These are phyloP conservation scores for Prunus armeniaca DNA, from an alignment of 306 rosid genomes.

Conservation along the genomic window DNA sequence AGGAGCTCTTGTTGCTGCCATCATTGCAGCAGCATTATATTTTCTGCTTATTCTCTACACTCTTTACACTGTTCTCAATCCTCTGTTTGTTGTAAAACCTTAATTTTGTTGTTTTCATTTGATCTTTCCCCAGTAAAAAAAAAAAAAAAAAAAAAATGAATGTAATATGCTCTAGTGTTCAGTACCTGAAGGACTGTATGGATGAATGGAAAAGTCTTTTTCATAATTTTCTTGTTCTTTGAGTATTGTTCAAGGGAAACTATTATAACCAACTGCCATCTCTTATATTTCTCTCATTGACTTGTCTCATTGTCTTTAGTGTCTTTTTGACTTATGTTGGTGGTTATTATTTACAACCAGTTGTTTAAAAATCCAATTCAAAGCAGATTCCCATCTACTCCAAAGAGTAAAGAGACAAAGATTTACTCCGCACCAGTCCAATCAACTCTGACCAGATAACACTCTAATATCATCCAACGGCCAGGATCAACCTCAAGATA, in stretches of 20 bases:
- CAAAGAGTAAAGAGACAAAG: no score
- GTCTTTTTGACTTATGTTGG: no score
- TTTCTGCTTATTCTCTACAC: constrained; percentile 24
- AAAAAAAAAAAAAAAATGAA: no score
- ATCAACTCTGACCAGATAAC: not conserved
- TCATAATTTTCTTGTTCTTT: not conserved
- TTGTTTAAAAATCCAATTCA: no score
- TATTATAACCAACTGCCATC: not conserved
- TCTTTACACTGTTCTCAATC: constrained; percentile 10
- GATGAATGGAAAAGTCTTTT: not conserved
- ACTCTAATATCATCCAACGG: not conserved
- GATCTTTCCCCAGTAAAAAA: no score
- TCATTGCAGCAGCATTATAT: constrained; percentile 30
- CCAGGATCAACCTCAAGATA: not conserved
- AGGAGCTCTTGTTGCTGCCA: constrained; percentile 35
- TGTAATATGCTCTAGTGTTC: not conserved
- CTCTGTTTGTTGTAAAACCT: constrained; percentile 13
- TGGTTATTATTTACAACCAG: no score
- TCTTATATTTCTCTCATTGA: not conserved
- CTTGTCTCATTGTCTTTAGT: not conserved
- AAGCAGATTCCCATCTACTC: no score
- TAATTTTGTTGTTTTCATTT: not conserved
- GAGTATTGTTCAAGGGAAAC: not conserved
- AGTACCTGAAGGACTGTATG: not conserved
- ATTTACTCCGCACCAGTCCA: not conserved